Evolutionary conservation across 129 eudicot species (phyloP).

Genomic region (Cynara cardunculus): DNA sequence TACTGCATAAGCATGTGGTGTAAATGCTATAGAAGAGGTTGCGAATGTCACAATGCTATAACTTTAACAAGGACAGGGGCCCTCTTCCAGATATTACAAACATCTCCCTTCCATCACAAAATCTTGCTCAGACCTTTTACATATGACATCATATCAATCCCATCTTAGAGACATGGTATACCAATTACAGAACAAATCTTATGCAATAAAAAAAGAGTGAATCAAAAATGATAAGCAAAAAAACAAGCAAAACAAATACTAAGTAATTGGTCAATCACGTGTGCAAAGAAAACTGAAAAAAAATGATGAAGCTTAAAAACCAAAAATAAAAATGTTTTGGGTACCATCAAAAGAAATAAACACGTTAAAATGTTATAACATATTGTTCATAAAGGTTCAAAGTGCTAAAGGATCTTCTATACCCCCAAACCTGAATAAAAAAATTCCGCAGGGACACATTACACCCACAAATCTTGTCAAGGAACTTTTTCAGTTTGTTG

Average conservation of each 20-base stretch:
- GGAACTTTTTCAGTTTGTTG: not conserved
- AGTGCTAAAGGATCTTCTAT: not conserved
- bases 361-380: not conserved
- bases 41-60: slow-evolving; percentile 75
- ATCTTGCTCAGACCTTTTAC: slow-evolving; percentile 97
- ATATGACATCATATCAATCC: slow-evolving; percentile 77
- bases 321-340: not conserved
- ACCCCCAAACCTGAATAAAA: too few species aligned
- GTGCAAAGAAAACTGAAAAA: not conserved
- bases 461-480: not conserved
- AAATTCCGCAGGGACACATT: not conserved
- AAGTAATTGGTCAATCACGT: not conserved
- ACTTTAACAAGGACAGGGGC: slow-evolving; percentile 86
- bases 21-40: slow-evolving; percentile 76
- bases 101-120: slow-evolving; percentile 30
- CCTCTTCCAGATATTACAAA: slow-evolving; percentile 47
- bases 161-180: not conserved
- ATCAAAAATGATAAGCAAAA: not conserved
- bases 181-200: not conserved
- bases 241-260: not conserved
- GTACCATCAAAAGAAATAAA: not conserved
- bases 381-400: not conserved
- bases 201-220: not conserved
- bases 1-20: slow-evolving; percentile 27
- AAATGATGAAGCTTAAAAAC: not conserved